Base-by-base conservation (phyloP, 768 basidiomycete genomes). In the Mrakia frigida region DNA sequence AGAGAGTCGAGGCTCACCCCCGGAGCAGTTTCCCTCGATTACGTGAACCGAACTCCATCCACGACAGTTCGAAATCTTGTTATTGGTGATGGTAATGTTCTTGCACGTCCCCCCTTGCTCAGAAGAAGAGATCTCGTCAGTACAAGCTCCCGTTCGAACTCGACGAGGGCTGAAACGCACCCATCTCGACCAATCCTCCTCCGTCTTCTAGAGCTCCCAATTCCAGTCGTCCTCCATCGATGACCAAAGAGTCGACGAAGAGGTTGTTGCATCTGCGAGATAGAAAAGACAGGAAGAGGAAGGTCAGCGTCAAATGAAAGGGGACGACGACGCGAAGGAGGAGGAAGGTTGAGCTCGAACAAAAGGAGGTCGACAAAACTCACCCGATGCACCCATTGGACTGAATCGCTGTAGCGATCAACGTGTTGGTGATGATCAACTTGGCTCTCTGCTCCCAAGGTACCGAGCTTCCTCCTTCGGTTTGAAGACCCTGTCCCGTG, bases 201-300 rank as follows among this genome's bases (percentile, higher is more conserved):
- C 74, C 74, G 41, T 25, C 23, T 3, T 13, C 18, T 33, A 75
- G 37, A 18, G 74, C 16, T 2, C 74, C 74, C 31, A 52, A 50
- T 2, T 67, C 56, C 0, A 65, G 6, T 10, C 67, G 50, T 1
- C 37, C 37, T 1, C 74, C 74, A 28, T 75, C 65, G 53, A 75
- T 43, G 35, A 75, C 5, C 6, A 75, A 31, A 0, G 50, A 50
- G 67, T 65, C 33, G 1, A 75, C 25, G 18, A 52, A 21, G 18
- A 75, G 33, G 53, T 75, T 52, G 68, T 75, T 39, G 59, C 74
- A 75, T 52, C 74, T 74, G 53, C 18, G 11, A 28, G 14, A 28
- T 6, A 18, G 2, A 43, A 16, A 41, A 23, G 1, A 18, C 13
- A 56, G 4, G 9, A 28, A 28, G 1, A 6, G 13, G 28, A n/a